These are phyloP conservation scores for Claviceps sp. DNA, from an alignment of 2,329 filamentous ascomycete genomes.

Conservation along the genomic window DNA sequence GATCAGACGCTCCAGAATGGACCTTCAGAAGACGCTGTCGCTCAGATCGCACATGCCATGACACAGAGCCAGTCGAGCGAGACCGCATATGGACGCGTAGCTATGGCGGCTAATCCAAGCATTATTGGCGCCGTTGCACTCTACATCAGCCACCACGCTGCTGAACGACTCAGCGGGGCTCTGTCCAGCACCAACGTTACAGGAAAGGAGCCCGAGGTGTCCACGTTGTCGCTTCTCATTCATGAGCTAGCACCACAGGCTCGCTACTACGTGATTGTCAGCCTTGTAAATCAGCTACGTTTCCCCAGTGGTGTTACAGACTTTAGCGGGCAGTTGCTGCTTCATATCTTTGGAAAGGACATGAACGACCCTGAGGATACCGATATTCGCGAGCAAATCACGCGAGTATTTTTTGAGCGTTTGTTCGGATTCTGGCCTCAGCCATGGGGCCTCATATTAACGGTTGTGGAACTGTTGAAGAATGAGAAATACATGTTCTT, in stretches of 20 bases:
- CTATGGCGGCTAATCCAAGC: slow-evolving; percentile 53
- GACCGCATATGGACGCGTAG: slow-evolving; percentile 52
- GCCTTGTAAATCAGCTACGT: slow-evolving; percentile 83
- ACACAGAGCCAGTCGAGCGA: slow-evolving; percentile 43
- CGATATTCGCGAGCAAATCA: slow-evolving; percentile 81
- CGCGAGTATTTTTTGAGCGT: slow-evolving; percentile 76
- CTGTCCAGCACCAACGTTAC: slow-evolving; percentile 40
- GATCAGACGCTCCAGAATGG: slow-evolving; percentile 47
- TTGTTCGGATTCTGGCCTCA: slow-evolving; percentile 82
- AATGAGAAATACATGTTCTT: slow-evolving; percentile 88
- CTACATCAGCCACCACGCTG: slow-evolving; percentile 64
- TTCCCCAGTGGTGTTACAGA: slow-evolving; percentile 82
- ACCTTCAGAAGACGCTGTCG: slow-evolving; percentile 58
- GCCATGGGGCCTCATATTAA: slow-evolving; percentile 87
- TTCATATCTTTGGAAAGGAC: slow-evolving; percentile 75
- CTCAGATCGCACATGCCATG: slow-evolving; percentile 63
- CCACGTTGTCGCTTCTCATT: slow-evolving; percentile 62
- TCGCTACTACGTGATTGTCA: slow-evolving; percentile 71
- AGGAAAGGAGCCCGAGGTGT: slow-evolving; percentile 41
- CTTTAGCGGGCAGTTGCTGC: slow-evolving; percentile 77
- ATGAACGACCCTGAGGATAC: slow-evolving; percentile 59
- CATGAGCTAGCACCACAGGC: slow-evolving; percentile 63
- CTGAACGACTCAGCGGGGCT: slow-evolving; percentile 43
- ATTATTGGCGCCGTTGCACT: slow-evolving; percentile 75
- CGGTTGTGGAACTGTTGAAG: slow-evolving; percentile 78